Evolutionary conservation across 345 rosid genomes (phyloP).

Genomic region (Physaria fendleri): DNA sequence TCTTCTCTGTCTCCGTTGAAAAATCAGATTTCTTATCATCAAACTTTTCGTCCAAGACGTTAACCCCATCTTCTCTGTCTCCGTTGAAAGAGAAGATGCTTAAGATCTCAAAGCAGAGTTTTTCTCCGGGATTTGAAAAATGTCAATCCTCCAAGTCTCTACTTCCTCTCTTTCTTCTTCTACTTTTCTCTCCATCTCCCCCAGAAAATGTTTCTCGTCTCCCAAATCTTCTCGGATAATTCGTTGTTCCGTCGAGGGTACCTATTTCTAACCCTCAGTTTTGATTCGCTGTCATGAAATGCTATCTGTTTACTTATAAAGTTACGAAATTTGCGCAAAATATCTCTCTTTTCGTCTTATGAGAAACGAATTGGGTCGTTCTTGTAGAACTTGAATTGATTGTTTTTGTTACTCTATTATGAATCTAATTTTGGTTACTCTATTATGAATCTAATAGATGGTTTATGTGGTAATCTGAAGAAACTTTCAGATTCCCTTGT

Average conservation of each 20-base stretch:
- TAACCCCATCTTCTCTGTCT: constrained; percentile 20
- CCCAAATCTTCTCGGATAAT: constrained; percentile 38
- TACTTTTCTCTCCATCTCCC: constrained; percentile 37
- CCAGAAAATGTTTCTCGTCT: constrained; percentile 27
- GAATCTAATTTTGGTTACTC: not conserved
- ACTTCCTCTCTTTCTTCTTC: constrained; percentile 40
- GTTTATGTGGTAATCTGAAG: constrained; percentile 3
- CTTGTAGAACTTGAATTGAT: not conserved
- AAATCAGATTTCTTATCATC: constrained; percentile 29
- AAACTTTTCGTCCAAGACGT: not conserved
- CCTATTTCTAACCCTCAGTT: not conserved
- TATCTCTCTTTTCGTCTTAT: not conserved
- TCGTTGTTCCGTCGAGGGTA: constrained; percentile 71
- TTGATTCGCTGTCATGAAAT: not conserved
- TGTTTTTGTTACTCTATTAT: not conserved
- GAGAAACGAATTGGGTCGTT: not conserved
- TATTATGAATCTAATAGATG: not conserved
- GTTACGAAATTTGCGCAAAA: not conserved
- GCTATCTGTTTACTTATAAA: not conserved
- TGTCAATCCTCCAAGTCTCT: constrained; percentile 27
- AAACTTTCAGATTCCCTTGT: not conserved
- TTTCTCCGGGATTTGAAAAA: not conserved
- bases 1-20: constrained; percentile 21
- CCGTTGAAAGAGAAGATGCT: constrained; percentile 23
- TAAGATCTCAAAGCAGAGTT: constrained; percentile 22